These are phyloP conservation scores for Xylaria telfairii DNA, from an alignment of 495 filamentous ascomycete species.

Conservation along the genomic window DNA sequence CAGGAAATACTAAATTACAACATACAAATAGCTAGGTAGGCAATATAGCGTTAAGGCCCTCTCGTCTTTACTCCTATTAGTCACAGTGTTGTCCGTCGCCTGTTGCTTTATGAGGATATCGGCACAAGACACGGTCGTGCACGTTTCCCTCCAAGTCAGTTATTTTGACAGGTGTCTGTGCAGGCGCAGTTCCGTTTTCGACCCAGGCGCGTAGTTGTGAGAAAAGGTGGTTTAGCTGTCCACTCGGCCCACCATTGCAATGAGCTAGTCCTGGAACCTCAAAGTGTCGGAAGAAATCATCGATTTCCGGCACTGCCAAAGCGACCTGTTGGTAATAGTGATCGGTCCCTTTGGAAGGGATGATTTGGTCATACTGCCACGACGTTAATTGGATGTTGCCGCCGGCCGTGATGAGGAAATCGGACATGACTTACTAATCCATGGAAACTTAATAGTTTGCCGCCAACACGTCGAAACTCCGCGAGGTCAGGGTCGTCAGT, in stretches of 20 bases:
- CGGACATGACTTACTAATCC: constrained; percentile 52
- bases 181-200: constrained; percentile 43
- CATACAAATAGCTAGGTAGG: no score
- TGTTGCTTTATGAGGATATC: no score
- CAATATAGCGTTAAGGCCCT: no score
- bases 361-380: constrained; percentile 26
- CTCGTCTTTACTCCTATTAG: no score
- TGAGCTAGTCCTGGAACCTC: constrained; percentile 42
- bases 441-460: constrained; percentile 55
- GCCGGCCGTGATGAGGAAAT: no score
- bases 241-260: constrained; percentile 36
- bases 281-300: constrained; percentile 41
- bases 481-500: constrained; percentile 53
- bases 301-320: constrained; percentile 22
- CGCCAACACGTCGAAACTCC: constrained; percentile 43
- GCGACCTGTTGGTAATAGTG: constrained; percentile 38
- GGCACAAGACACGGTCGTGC: no score
- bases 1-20: no score
- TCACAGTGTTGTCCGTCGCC: no score
- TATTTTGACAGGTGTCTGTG: no score
- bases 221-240: constrained; percentile 35
- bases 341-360: constrained; percentile 32
- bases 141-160: no score
- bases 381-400: no score
- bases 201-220: constrained; percentile 43